Percentiles rank a stretch among this genome's conserved stretches.
Evolutionary conservation across 2,329 filamentous ascomycete genomes (phyloP).

Genomic region (Neofusicoccum ribis): DNA sequence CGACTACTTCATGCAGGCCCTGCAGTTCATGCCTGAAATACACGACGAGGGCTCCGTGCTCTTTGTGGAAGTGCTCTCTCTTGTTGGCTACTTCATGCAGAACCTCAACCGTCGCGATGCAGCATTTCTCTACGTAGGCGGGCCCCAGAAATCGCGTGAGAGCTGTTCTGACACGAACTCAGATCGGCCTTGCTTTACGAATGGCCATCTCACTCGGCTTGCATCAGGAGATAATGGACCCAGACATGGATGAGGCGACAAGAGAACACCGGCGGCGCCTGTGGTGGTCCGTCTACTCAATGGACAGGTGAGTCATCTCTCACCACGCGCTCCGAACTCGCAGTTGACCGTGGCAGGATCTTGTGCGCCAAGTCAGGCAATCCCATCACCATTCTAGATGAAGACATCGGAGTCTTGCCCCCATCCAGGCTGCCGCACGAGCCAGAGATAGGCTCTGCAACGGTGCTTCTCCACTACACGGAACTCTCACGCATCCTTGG

Average conservation of each 20-base stretch:
- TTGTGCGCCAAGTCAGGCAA: conserved; percentile 57
- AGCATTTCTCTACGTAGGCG: conserved; percentile 51
- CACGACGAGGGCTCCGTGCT: conserved; percentile 57
- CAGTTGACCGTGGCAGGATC: conserved; percentile 33
- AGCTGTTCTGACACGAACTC: background rate
- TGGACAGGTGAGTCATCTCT: conserved; percentile 39
- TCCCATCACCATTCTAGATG: conserved; percentile 56
- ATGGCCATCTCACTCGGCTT: conserved; percentile 60
- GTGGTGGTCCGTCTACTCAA: conserved; percentile 60
- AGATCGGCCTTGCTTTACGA: conserved; percentile 46
- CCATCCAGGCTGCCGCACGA: conserved; percentile 40
- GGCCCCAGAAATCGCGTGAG: background rate
- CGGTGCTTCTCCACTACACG: conserved; percentile 54
- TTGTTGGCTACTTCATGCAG: conserved; percentile 59
- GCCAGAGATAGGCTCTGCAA: conserved; percentile 46
- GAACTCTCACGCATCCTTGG: conserved; percentile 55
- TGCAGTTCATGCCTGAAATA: conserved; percentile 55
- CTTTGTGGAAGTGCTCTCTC: conserved; percentile 56
- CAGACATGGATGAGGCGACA: conserved; percentile 41
- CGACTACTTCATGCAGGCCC: conserved; percentile 54
- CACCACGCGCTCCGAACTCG: background rate
- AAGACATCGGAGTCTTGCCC: conserved; percentile 52
- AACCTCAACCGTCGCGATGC: conserved; percentile 58
- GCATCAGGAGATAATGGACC: conserved; percentile 53
- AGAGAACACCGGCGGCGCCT: conserved; percentile 54